A percentile compares a stretch with the other conserved stretches of the same genome.
phyloP scores from a whole-genome alignment of 1,284 basidiomycete genomes.

The Amylostereum areolatum region DNA sequence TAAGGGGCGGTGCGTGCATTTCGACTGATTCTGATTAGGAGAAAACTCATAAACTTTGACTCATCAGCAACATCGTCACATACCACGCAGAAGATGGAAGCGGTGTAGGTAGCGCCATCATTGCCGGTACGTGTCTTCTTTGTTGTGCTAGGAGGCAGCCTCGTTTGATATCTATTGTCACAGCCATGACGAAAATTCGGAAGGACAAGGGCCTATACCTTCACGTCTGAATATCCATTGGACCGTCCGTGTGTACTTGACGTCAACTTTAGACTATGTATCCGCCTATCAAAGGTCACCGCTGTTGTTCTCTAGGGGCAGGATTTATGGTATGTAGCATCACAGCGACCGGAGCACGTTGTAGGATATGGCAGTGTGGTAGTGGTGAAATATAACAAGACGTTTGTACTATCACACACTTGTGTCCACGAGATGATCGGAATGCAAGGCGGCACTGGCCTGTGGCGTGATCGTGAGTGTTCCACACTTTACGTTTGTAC shows the following conservation, averaged over 20 bases:
- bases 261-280: too few relatives aligned
- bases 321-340: too few relatives aligned
- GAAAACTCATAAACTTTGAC: neutral
- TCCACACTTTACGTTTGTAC: too few relatives aligned
- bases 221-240: conserved; percentile 27
- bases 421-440: too few relatives aligned
- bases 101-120: conserved; percentile 94
- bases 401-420: too few relatives aligned
- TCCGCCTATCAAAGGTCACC: too few relatives aligned
- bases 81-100: conserved; percentile 93
- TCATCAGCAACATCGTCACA: conserved; percentile 71
- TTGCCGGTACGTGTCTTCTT: conserved; percentile 66
- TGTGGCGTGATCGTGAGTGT: too few relatives aligned
- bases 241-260: neutral
- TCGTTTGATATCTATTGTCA: neutral
- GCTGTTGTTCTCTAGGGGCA: too few relatives aligned
- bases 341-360: too few relatives aligned
- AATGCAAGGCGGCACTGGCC: too few relatives aligned
- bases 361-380: too few relatives aligned
- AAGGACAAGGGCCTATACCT: conserved; percentile 40
- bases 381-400: too few relatives aligned
- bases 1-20: conserved; percentile 67
- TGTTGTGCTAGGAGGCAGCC: neutral
- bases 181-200: conserved; percentile 61
- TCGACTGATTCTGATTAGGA: conserved; percentile 1